Conservation (phyloP, 208 protist genomes). For the Jaenimonas drosophilae region DNA sequence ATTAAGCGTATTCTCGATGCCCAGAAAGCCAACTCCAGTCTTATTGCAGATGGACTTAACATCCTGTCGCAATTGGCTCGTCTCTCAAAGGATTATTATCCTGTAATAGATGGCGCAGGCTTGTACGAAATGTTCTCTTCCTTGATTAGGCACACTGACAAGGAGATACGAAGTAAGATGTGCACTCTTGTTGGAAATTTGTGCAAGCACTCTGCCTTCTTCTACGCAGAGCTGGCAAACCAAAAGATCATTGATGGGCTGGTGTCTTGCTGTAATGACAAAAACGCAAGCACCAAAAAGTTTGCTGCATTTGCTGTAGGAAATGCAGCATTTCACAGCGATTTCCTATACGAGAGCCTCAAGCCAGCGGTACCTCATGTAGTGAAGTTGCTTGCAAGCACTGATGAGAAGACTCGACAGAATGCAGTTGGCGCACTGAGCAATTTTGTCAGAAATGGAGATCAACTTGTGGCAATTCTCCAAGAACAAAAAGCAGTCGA, state of each 20-base stretch:
- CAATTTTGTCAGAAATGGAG: slow-evolving; percentile 92
- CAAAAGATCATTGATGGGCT: slow-evolving; percentile 61
- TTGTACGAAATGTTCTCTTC: slow-evolving; percentile 56
- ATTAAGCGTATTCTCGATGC: slow-evolving; percentile 72
- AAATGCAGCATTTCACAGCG: slow-evolving; percentile 92
- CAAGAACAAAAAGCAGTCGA: slow-evolving; percentile 59
- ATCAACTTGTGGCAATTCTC: slow-evolving; percentile 48
- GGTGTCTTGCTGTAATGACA: slow-evolving; percentile 75
- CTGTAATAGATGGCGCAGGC: slow-evolving; percentile 68
- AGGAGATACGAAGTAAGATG: slow-evolving; percentile 79
- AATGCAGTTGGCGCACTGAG: slow-evolving; percentile 92
- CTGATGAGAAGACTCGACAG: slow-evolving; percentile 91
- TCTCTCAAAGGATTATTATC: slow-evolving; percentile 80
- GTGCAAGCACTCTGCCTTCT: slow-evolving; percentile 90
- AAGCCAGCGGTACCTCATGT: slow-evolving; percentile 65
- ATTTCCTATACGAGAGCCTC: slow-evolving; percentile 76
- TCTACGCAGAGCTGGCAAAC: slow-evolving; percentile 79
- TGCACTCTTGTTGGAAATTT: slow-evolving; percentile 94
- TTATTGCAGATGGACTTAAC: slow-evolving; percentile 83
- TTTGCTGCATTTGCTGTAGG: slow-evolving; percentile 94
- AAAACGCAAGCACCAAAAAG: slow-evolving; percentile 84
- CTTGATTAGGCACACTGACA: slow-evolving; percentile 64
- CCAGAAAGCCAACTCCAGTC: slow-evolving; percentile 42
- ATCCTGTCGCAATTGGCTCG: slow-evolving; percentile 89
- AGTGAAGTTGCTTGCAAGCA: slow-evolving; percentile 55